A percentile compares a stretch with the other conserved stretches of the same genome.
These are phyloP conservation scores for Dendrothele bispora DNA, from an alignment of 768 basidiomycete genomes.

Conservation along the genomic window DNA sequence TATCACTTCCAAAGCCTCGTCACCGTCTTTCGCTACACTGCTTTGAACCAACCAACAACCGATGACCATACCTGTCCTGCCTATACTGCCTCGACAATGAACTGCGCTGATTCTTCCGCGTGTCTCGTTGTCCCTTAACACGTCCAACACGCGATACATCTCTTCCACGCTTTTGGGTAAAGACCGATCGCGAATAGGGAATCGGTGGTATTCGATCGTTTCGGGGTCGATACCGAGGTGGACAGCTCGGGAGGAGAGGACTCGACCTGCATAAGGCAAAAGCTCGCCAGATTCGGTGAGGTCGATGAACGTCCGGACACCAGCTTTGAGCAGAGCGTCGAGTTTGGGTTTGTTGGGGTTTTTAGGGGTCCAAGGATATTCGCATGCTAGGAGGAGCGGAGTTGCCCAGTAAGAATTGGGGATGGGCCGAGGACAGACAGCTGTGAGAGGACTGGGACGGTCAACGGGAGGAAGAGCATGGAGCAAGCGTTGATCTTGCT, in stretches of 20 bases:
- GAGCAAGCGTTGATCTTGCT: constrained; percentile 14
- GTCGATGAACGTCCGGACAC: constrained; percentile 81
- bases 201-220: constrained; percentile 72
- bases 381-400: constrained; percentile 69
- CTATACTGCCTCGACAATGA: constrained; percentile 80
- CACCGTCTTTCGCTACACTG: constrained; percentile 58
- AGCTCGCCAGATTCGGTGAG: constrained; percentile 83
- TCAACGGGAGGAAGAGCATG: constrained; percentile 11
- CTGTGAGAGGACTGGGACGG: constrained; percentile 10
- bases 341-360: constrained; percentile 63
- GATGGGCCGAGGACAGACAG: constrained; percentile 51
- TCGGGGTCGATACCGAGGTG: constrained; percentile 54
- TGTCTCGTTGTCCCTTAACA: constrained; percentile 57
- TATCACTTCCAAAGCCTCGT: constrained; percentile 63
- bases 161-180: constrained; percentile 59
- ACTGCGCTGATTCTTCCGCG: constrained; percentile 67
- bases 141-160: constrained; percentile 58
- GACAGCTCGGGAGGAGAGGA: constrained; percentile 52
- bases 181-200: constrained; percentile 74
- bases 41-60: constrained; percentile 80
- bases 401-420: constrained; percentile 90
- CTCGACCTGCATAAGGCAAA: constrained; percentile 58
- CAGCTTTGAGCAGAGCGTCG: constrained; percentile 67
- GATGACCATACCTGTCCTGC: constrained; percentile 60
- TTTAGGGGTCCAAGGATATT: constrained; percentile 75